Base-by-base conservation (phyloP, 495 filamentous ascomycete species). In the Xylaria intraflava region DNA sequence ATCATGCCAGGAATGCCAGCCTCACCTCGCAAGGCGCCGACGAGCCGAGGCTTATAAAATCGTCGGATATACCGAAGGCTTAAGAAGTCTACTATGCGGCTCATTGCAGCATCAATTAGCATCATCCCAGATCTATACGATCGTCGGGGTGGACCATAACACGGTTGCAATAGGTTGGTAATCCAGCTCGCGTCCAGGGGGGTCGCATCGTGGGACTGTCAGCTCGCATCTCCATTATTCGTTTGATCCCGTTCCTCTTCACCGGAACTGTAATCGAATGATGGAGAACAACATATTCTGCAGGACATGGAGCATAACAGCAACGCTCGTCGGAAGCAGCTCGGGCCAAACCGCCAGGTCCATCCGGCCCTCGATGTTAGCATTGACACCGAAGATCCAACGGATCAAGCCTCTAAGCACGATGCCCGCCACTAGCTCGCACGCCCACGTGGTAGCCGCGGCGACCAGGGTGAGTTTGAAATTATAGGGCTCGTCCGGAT, bases 241-340 rank as follows among this genome's bases (percentile, higher is more conserved):
- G 17, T 0, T 20, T 19, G 29, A 30, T 40, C n/a, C 47, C 43
- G 29, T 49, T 40, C 30, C 48, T 42, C 49, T 73, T 58, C 76
- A 54, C 71, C 38, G 69, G 68, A 85, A 85, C 55, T 75, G 72
- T 57, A 85, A 61, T 53, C 81, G 72, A 22, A 83, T 76, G 58
- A 85, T 84, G 19, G 78, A 78, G 58, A 85, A 83, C 19, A 85
- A 47, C 82, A 85, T 85, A 56, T 83, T 85, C 67, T 84, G 81
- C 65, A 83, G 60, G 23, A 85, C 82, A 55, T 85, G 82, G 59
- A 85, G 68, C 68, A 78, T 78, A 12, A 83, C 80, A 8, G 77
- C 78, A 20, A 83, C 72, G 36, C 76, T 76, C 27, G 81, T 83
- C 9, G 81, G 81, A 43, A 85, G 62, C 49, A 85, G 59, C 69